A percentile compares a stretch with the other conserved stretches of the same genome.
Conservation (phyloP, 2,329 filamentous ascomycete genomes). For the Penicillium brasilianum region DNA sequence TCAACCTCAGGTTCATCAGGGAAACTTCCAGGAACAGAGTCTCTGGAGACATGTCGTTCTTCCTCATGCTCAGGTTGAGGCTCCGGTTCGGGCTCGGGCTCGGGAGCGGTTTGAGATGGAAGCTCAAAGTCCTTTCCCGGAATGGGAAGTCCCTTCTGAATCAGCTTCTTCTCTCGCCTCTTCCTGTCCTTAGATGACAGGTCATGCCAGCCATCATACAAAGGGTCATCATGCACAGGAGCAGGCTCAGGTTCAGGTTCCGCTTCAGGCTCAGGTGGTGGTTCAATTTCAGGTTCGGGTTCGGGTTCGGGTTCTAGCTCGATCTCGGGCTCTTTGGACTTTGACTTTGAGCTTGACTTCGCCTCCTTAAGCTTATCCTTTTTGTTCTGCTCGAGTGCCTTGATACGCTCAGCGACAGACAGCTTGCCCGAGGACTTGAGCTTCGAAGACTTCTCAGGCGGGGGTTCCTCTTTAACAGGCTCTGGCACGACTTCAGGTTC, state of each 20-base stretch:
- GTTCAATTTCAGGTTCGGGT: constrained; percentile 24
- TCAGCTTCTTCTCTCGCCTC: constrained; percentile 45
- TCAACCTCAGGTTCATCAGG: constrained; percentile 47
- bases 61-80: constrained; percentile 27
- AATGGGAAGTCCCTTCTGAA: constrained; percentile 37
- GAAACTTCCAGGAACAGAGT: constrained; percentile 63
- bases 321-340: background rate
- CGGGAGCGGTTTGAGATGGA: constrained; percentile 26
- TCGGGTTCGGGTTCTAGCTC: background rate
- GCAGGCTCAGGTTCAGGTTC: constrained; percentile 37
- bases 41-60: constrained; percentile 43
- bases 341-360: background rate
- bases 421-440: constrained; percentile 52
- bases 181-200: constrained; percentile 52
- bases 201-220: constrained; percentile 42
- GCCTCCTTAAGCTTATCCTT: constrained; percentile 45
- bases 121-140: constrained; percentile 37
- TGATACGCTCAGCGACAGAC: constrained; percentile 61
- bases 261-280: constrained; percentile 35
- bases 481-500: constrained; percentile 41
- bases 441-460: constrained; percentile 47
- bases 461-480: constrained; percentile 23
- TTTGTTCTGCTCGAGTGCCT: constrained; percentile 48
- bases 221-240: constrained; percentile 41
- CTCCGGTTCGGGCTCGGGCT: constrained; percentile 28